phyloP scores from a whole-genome alignment of 177 flowering plant species.

The Tripterygium wilfordii region DNA sequence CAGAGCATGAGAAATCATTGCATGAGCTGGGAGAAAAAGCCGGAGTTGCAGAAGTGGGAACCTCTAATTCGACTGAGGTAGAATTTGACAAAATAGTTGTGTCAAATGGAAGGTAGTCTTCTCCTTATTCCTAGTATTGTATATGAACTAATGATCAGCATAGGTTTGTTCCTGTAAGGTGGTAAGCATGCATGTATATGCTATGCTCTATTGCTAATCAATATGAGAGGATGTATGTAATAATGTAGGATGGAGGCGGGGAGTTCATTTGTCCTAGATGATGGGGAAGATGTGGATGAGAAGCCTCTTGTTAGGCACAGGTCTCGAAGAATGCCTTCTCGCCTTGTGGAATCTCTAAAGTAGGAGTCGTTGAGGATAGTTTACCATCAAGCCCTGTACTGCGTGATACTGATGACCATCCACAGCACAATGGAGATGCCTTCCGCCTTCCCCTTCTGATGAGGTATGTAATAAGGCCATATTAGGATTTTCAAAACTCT shows the following conservation, averaged over 20 bases:
- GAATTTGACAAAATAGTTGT: slow-evolving; percentile 21
- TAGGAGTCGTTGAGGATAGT: slow-evolving; percentile 29
- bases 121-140: neutral
- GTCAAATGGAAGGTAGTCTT: slow-evolving; percentile 55
- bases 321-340: slow-evolving; percentile 39
- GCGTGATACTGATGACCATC: slow-evolving; percentile 16
- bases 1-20: slow-evolving; percentile 65
- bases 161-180: neutral
- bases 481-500: no score
- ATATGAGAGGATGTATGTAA: no score
- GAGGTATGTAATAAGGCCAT: no score
- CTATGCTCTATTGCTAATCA: no score
- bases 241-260: slow-evolving; percentile 43
- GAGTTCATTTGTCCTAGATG: slow-evolving; percentile 52
- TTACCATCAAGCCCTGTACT: slow-evolving; percentile 52
- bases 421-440: slow-evolving; percentile 32
- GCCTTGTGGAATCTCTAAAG: slow-evolving; percentile 27
- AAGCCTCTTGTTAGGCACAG: slow-evolving; percentile 64
- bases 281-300: slow-evolving; percentile 68
- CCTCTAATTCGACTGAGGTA: slow-evolving; percentile 23
- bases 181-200: no score
- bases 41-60: slow-evolving; percentile 30
- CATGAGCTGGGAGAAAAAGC: slow-evolving; percentile 28
- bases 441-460: slow-evolving; percentile 64
- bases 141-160: neutral